Percentiles rank a stretch among this genome's conserved stretches.
Conservation (phyloP, 345 rosid species). For the Lepidium africanum region DNA sequence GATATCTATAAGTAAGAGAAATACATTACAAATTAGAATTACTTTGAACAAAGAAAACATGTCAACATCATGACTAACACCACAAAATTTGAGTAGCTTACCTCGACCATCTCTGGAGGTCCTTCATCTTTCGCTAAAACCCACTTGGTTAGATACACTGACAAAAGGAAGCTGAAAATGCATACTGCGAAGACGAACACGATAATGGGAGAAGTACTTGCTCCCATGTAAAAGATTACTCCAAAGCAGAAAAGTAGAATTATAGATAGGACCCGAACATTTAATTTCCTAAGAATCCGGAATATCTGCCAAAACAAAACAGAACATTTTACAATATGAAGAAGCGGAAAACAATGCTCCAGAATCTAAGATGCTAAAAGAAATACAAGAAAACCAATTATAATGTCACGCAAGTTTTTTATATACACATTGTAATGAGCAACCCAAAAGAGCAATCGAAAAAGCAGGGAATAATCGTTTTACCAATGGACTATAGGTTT, state of each 20-base stretch:
- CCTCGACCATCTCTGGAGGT: constrained; percentile 96
- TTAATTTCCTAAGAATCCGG: constrained; percentile 68
- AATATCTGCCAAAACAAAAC: constrained; percentile 51
- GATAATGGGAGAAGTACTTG: constrained; percentile 82
- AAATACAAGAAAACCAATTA: neutral
- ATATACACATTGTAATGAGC: neutral
- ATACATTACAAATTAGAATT: constrained; percentile 20
- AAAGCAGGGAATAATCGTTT: neutral
- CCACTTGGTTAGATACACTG: constrained; percentile 86
- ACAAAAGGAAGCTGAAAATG: constrained; percentile 67
- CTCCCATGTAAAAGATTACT: constrained; percentile 77
- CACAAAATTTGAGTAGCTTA: constrained; percentile 20
- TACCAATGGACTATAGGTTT: constrained; percentile 72
- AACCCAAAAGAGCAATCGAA: neutral
- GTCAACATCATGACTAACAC: neutral
- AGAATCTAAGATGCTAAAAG: neutral
- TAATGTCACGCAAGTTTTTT: neutral
- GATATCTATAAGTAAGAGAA: constrained; percentile 63
- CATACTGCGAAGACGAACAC: constrained; percentile 88
- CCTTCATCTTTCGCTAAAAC: constrained; percentile 98
- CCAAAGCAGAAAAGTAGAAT: constrained; percentile 66
- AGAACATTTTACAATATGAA: neutral
- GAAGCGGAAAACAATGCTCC: neutral
- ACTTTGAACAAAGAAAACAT: neutral
- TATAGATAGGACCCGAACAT: constrained; percentile 68